Conservation (phyloP, 768 basidiomycete genomes). For the Psilocybe subaeruginosa region DNA sequence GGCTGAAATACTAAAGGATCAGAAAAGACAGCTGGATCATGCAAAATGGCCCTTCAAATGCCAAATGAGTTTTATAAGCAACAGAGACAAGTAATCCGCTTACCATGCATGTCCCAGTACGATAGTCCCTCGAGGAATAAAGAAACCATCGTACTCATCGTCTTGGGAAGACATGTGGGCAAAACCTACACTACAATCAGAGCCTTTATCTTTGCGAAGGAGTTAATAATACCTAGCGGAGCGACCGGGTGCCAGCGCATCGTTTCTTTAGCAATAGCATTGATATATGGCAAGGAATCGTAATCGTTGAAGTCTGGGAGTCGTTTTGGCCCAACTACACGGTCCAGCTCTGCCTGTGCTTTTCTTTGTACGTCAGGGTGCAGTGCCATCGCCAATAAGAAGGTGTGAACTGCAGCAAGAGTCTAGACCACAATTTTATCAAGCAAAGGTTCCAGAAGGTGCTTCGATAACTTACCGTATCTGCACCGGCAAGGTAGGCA, state of each 20-base stretch:
- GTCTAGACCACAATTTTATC: constrained; percentile 14
- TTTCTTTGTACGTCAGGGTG: constrained; percentile 27
- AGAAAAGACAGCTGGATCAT: constrained; percentile 41
- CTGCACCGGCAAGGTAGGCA: neutral
- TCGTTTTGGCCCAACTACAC: constrained; percentile 24
- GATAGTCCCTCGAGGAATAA: constrained; percentile 32
- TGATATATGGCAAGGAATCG: constrained; percentile 24
- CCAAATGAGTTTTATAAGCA: neutral
- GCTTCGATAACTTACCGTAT: neutral
- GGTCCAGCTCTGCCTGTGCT: constrained; percentile 28
- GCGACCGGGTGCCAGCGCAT: constrained; percentile 21
- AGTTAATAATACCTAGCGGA: constrained; percentile 15
- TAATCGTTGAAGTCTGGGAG: constrained; percentile 30
- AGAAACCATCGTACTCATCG: constrained; percentile 32
- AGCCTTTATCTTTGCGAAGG: neutral
- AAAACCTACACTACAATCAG: constrained; percentile 14
- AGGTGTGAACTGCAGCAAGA: constrained; percentile 24
- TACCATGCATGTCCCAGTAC: constrained; percentile 34
- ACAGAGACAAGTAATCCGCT: neutral
- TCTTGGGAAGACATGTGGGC: constrained; percentile 28
- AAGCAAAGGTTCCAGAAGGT: neutral
- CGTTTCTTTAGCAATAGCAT: constrained; percentile 20
- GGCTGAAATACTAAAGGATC: constrained; percentile 37
- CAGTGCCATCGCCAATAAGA: constrained; percentile 26
- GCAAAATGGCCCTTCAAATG: constrained; percentile 19